Base-by-base conservation (phyloP, 345 rosid genomes). In the Geranium rotundifolium region DNA sequence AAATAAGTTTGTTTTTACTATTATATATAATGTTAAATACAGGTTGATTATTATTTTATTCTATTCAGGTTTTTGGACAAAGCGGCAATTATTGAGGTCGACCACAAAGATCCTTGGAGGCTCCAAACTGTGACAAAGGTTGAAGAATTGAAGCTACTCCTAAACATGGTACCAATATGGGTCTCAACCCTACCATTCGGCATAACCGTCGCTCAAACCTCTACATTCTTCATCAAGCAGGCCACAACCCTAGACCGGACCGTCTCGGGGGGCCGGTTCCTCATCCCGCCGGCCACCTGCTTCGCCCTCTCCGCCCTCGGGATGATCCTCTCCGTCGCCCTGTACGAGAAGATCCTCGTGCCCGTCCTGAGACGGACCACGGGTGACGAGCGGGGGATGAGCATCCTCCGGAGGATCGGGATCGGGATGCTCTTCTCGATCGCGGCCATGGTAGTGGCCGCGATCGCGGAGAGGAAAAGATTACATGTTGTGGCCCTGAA, bases 201-300 rank as follows among this genome's bases (percentile, higher is more conserved):
- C 10, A 57, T 90, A 10, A 71, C 87, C 52, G 81, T 85, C 9
- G 82, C 96, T 20, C 99, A 90, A 72, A 58, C 84, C 57, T 19
- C 92, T 20, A 93, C 97, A 57, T 90, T 93, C 76, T 93, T 93
- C 78, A 81, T 93, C 86, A 93, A 93, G 76, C 99, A 93, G 75
- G 77, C 84, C 63, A 73, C 79, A 0, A 71, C 67, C 17, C 27
- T 85, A 54, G 34, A 83, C 81, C 67, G 95, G 52, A 72, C 68
- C n/a, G 63, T 89, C 6, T 73, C 73, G 0, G 66, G 77, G 0
- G 66, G 77, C 16, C 14, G 52, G 15, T 84, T 87, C 71, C 34
- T 61, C 18, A 67, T 87, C 69, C 95, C 95, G 5, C 77, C 95
- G 0, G 85, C 95, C 57, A 77, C 86, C 0, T 60, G 84, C 54